Evolutionary conservation across 192 early-diverging fungal genomes (phyloP).

Genomic region (Phycomyces nitens): DNA sequence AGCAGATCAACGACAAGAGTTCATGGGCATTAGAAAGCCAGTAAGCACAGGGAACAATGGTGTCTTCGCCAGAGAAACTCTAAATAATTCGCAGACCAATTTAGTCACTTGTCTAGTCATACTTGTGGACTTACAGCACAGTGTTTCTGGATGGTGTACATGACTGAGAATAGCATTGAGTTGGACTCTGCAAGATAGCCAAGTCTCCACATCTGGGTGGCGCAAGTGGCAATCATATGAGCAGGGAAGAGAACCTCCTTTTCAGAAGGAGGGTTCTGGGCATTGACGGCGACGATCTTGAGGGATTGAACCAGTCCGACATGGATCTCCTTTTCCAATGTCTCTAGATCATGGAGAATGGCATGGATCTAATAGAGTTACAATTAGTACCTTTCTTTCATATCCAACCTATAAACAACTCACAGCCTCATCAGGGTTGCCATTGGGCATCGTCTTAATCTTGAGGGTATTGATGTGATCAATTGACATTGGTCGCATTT

Average conservation of each 20-base stretch:
- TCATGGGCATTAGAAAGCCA: constrained; percentile 97
- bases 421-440: constrained; percentile 39
- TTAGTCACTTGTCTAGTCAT: too few species aligned
- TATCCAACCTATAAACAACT: not conserved
- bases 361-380: constrained; percentile 38
- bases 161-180: constrained; percentile 77
- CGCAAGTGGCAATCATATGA: constrained; percentile 82
- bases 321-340: constrained; percentile 72
- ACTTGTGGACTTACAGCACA: constrained; percentile 52
- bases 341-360: constrained; percentile 58
- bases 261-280: constrained; percentile 64
- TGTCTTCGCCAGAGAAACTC: constrained; percentile 76
- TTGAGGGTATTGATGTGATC: constrained; percentile 22
- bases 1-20: constrained; percentile 81
- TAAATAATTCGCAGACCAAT: too few species aligned
- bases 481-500: constrained; percentile 21
- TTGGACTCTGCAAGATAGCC: constrained; percentile 79
- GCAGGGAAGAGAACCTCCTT: constrained; percentile 94
- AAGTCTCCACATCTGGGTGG: constrained; percentile 82
- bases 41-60: constrained; percentile 74
- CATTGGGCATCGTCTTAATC: constrained; percentile 13
- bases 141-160: constrained; percentile 72
- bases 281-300: constrained; percentile 79
- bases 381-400: too few species aligned
- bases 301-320: constrained; percentile 84